phyloP scores from a whole-genome alignment of 371 early-diverging fungal species.

The Mucor sp. region DNA sequence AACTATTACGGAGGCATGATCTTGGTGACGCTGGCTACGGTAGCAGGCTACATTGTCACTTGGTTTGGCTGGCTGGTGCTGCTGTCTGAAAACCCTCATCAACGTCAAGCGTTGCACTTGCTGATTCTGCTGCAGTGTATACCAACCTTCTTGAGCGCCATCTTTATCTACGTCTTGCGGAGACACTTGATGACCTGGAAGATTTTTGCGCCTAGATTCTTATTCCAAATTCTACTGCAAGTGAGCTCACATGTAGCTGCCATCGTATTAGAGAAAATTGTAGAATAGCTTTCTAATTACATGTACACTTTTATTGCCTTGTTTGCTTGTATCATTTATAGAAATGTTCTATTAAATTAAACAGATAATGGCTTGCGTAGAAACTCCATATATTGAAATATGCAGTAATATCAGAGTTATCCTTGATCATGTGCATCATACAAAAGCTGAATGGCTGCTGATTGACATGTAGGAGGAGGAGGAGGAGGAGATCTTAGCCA shows the following conservation, averaged over 20 bases:
- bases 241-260: constrained; percentile 32
- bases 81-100: constrained; percentile 2
- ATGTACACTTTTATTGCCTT: too few relatives aligned
- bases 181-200: constrained; percentile 97
- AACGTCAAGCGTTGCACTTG: constrained; percentile 24
- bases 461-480: too few relatives aligned
- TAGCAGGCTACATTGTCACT: constrained; percentile 68
- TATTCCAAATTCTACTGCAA: constrained; percentile 58
- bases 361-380: too few relatives aligned
- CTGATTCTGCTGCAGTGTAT: constrained; percentile 51
- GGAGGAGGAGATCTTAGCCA: too few relatives aligned
- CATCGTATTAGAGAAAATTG: constrained; percentile 11
- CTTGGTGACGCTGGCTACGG: constrained; percentile 78
- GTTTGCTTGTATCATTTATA: too few relatives aligned
- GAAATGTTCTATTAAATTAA: too few relatives aligned
- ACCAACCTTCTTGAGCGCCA: constrained; percentile 53
- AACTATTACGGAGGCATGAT: constrained; percentile 71
- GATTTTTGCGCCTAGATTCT: constrained; percentile 89
- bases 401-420: too few relatives aligned
- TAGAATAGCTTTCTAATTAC: not conserved
- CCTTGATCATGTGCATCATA: too few relatives aligned
- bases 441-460: too few relatives aligned
- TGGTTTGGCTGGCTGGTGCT: constrained; percentile 42
- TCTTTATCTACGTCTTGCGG: constrained; percentile 64
- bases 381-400: too few relatives aligned